These are phyloP conservation scores for Adansonia digitata DNA, from an alignment of 345 rosid genomes.

Conservation along the genomic window DNA sequence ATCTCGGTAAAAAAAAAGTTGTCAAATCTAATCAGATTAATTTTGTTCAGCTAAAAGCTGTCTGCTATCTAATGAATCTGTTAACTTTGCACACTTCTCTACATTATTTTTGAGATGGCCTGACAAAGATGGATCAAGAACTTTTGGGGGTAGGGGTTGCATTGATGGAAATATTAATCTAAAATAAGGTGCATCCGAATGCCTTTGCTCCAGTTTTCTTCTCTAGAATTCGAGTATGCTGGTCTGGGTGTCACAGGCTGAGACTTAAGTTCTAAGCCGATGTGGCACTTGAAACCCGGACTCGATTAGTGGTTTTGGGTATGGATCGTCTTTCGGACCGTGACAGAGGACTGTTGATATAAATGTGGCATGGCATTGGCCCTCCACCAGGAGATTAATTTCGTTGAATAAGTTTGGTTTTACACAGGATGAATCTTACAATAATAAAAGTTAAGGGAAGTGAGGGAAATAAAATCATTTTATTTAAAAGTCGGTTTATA, in stretches of 20 bases:
- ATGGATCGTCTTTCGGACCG: no score
- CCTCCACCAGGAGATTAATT: neutral
- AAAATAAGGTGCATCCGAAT: no score
- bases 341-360: neutral
- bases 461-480: no score
- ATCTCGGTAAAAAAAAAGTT: neutral
- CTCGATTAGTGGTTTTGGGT: no score
- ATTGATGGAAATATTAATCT: constrained; percentile 5
- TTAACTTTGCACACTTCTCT: constrained; percentile 1
- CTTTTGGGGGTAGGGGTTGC: constrained; percentile 7
- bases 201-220: no score
- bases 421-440: no score
- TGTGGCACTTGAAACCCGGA: no score
- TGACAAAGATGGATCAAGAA: neutral
- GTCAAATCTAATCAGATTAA: constrained; percentile 12
- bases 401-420: neutral
- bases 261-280: no score
- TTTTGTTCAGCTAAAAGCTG: constrained; percentile 11
- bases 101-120: neutral
- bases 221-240: no score
- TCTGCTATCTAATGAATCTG: constrained; percentile 1
- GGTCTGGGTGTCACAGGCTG: no score
- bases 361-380: neutral
- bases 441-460: no score
- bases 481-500: no score